Conservation (phyloP, 495 filamentous ascomycete species). For the Penicillium salamii region DNA sequence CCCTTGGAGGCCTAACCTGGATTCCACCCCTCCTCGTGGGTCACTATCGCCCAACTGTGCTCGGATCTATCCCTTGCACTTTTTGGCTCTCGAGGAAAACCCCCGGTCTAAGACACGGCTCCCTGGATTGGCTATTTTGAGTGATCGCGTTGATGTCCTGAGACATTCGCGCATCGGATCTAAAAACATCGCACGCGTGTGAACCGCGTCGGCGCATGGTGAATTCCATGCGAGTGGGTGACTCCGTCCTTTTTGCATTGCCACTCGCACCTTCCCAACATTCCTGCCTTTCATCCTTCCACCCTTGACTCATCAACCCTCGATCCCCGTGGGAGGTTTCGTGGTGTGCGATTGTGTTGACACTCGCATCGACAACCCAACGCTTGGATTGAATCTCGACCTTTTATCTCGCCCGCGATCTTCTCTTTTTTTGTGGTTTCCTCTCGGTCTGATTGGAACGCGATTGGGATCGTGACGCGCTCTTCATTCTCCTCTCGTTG, state of each 20-base stretch:
- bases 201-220: conserved; percentile 1
- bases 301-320: neutral
- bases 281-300: conserved; percentile 2
- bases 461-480: neutral
- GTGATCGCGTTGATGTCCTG: neutral
- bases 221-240: conserved; percentile 5
- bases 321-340: neutral
- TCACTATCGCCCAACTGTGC: conserved; percentile 12
- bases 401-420: no score
- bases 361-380: neutral
- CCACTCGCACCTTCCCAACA: conserved; percentile 5
- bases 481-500: conserved; percentile 22
- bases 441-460: neutral
- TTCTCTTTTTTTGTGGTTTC: no score
- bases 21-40: conserved; percentile 18
- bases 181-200: neutral
- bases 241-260: conserved; percentile 1
- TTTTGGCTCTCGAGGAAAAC: neutral
- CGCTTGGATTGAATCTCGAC: no score
- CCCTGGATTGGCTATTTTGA: no score
- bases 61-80: conserved; percentile 27
- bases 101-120: no score
- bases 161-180: conserved; percentile 3
- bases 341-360: neutral
- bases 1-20: conserved; percentile 1